Evolutionary conservation across 2,329 filamentous ascomycete genomes (phyloP), one percentile per base, ranked within the genome.

Genomic region (Microsporum canis): DNA sequence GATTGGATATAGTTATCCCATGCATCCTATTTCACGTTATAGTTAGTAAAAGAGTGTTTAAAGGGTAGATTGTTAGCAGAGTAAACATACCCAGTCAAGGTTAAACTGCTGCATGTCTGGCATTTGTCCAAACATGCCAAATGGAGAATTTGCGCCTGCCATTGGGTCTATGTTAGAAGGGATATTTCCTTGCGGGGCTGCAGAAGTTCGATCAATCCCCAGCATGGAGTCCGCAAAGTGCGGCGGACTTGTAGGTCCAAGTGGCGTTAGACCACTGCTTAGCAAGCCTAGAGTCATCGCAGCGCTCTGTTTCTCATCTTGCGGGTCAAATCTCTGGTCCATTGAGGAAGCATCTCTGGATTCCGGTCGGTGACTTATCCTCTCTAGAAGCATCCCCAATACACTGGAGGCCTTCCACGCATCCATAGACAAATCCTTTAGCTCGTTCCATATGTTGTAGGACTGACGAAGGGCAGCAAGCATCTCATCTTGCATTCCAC

Each of bases 371-470:
- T 68, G 65, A 59, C 72, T 86, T 60, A 96, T 80, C 72, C 94
- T 94, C 36, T 85, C 81, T 51, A 97, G 76, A 83, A 97, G 91
- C 58, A 96, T 85, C 27, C 85, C 85, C n/a, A 97, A 78, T 29
- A 92, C 82, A 47, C 84, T 84, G 45, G 84, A 84, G 1, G 90
- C 92, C 75, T 97, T 97, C 76, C 86, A 91, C 0, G 91, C 90
- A 66, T 97, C 92, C 76, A 96, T 87, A 0, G 88, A 94, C 29
- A 85, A 80, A 60, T 94, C 87, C 2, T 85, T 83, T 8, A 91
- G 78, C 7, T 84, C 84, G 57, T 87, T 85, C 91, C 91, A 97
- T 61, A 97, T 94, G 17, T 82, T 79, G 53, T 84, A 82, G 6
- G 88, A 88, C 17, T 81, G 81, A 69, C 91, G 86, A 2, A 97